Conservation (phyloP, 2,329 filamentous ascomycete genomes). For the Talaromyces funiculosus region DNA sequence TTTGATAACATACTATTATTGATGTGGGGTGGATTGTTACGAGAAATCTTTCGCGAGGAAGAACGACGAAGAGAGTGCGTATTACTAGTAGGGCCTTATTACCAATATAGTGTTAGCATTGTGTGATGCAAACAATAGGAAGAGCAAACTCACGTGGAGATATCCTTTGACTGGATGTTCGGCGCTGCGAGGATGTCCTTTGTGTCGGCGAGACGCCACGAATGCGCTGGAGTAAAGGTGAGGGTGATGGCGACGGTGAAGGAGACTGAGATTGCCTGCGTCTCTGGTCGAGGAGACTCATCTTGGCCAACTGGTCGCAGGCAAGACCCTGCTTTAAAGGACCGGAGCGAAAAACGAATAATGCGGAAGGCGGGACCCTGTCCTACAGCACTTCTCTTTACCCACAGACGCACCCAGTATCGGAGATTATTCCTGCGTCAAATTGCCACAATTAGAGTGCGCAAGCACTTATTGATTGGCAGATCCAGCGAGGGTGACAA, state of each 20-base stretch:
- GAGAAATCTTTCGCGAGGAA: constrained; percentile 11
- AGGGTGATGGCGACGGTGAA: background rate
- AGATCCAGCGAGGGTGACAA: background rate
- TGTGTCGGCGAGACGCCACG: constrained; percentile 12
- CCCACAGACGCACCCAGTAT: background rate
- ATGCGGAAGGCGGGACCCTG: constrained; percentile 10
- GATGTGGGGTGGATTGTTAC: constrained; percentile 14
- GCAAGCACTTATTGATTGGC: constrained; percentile 7
- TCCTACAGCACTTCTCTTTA: background rate
- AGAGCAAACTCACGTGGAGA: constrained; percentile 8
- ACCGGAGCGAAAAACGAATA: background rate
- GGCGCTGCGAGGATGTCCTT: constrained; percentile 8
- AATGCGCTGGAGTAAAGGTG: constrained; percentile 11
- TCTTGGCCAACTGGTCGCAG: background rate
- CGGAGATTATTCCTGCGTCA: constrained; percentile 8
- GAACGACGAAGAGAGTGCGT: constrained; percentile 6
- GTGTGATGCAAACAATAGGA: background rate
- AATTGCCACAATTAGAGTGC: background rate
- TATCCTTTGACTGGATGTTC: background rate
- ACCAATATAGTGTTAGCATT: background rate
- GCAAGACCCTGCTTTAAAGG: constrained; percentile 6
- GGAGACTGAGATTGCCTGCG: constrained; percentile 7
- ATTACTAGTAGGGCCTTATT: background rate
- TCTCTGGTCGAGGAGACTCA: constrained; percentile 14
- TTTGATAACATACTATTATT: constrained; percentile 11